Conservation (phyloP, 129 eudicot species). For the Rutidosis leptorrhynchoides region DNA sequence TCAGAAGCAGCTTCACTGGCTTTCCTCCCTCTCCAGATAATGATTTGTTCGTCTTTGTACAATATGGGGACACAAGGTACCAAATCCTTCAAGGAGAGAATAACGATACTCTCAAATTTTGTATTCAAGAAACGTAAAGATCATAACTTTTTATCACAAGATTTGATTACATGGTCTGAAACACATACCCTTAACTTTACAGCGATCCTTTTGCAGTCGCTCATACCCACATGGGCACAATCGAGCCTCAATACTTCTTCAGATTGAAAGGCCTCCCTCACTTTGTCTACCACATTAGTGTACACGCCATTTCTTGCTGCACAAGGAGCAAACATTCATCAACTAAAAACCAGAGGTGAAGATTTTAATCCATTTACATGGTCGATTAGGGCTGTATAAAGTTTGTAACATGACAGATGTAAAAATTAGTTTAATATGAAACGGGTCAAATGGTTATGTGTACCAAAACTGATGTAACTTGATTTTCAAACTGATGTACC, state of each 20-base stretch:
- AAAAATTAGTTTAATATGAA: background rate
- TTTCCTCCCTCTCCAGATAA: conserved; percentile 77
- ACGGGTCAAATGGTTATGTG: background rate
- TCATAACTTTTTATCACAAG: background rate
- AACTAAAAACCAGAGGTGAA: background rate
- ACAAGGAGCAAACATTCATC: background rate
- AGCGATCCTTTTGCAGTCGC: conserved; percentile 87
- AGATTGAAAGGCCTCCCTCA: conserved; percentile 65
- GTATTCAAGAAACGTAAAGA: conserved; percentile 12
- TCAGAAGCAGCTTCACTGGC: conserved; percentile 7
- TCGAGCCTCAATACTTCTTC: conserved; percentile 76
- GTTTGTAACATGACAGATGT: background rate
- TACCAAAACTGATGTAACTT: background rate
- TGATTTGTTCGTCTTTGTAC: conserved; percentile 83
- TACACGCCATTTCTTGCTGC: conserved; percentile 95
- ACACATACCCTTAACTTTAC: conserved; percentile 74
- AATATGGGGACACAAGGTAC: conserved; percentile 89
- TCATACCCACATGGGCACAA: conserved; percentile 72
- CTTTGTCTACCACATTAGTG: conserved; percentile 73
- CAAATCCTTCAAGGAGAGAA: conserved; percentile 51
- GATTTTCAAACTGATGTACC: no score
- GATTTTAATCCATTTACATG: background rate
- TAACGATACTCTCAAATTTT: conserved; percentile 7
- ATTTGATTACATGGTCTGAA: background rate
- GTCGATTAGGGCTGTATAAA: background rate